Evolutionary conservation across 2,329 filamentous ascomycete genomes (phyloP).

Genomic region (Colletotrichum shisoi): DNA sequence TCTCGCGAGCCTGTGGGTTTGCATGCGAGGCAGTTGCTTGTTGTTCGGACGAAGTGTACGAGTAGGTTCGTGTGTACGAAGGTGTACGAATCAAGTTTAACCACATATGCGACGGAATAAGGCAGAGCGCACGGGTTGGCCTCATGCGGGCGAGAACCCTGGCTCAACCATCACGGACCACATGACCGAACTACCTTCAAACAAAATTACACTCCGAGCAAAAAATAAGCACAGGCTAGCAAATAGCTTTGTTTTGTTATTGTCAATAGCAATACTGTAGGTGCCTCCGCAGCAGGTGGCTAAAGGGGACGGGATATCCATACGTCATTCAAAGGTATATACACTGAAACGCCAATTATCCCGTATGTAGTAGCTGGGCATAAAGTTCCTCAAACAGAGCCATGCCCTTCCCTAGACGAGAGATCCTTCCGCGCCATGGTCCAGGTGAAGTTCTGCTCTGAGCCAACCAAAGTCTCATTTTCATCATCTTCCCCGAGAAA

Average conservation of each 20-base stretch:
- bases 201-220: neutral
- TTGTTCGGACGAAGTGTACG: slow-evolving; percentile 16
- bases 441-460: neutral
- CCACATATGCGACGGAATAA: neutral
- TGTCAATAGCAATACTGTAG: slow-evolving; percentile 22
- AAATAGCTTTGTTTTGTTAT: neutral
- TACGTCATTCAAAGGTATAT: slow-evolving; percentile 38
- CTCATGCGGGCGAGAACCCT: slow-evolving; percentile 3
- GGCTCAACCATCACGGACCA: slow-evolving; percentile 13
- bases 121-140: slow-evolving; percentile 20
- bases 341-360: slow-evolving; percentile 37
- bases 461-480: slow-evolving; percentile 18
- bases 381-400: slow-evolving; percentile 12
- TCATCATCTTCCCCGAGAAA: neutral
- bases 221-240: neutral
- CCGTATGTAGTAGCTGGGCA: slow-evolving; percentile 15
- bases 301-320: slow-evolving; percentile 24
- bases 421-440: slow-evolving; percentile 3
- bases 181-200: neutral
- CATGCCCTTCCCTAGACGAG: slow-evolving; percentile 1
- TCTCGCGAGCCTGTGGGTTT: slow-evolving; percentile 4
- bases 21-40: neutral
- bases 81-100: neutral
- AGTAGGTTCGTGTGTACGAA: no score
- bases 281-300: slow-evolving; percentile 13